phyloP scores from a whole-genome alignment of 257 asterid species.

The Salvia rosmarinus region DNA sequence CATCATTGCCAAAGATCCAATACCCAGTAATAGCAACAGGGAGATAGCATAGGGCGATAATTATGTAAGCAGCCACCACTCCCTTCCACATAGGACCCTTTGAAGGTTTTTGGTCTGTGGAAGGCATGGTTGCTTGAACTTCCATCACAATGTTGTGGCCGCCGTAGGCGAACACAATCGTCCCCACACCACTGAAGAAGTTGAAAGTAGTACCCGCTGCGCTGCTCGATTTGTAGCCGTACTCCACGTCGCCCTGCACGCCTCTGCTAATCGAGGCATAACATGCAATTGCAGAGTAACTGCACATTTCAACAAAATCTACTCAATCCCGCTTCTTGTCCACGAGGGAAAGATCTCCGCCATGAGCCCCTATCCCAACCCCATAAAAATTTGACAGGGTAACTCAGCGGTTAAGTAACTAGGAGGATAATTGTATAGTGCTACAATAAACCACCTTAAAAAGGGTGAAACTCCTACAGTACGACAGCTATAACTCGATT shows the following conservation, averaged over 20 bases:
- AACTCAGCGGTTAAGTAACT: too few relatives aligned
- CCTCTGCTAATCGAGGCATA: neutral
- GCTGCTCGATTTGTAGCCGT: neutral
- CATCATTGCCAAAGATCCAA: neutral
- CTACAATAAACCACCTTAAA: too few relatives aligned
- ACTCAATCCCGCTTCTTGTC: too few relatives aligned
- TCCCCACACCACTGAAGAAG: conserved; percentile 3
- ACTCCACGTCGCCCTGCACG: conserved; percentile 1
- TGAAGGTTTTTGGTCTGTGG: neutral
- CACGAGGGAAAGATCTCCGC: too few relatives aligned
- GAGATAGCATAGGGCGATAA: neutral
- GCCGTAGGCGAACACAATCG: neutral
- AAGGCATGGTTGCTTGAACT: neutral
- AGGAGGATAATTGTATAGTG: too few relatives aligned
- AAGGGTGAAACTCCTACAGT: too few relatives aligned
- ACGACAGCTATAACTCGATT: too few relatives aligned
- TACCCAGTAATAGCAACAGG: neutral
- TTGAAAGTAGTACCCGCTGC: neutral
- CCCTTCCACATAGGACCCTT: neutral
- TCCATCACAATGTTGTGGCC: conserved; percentile 15
- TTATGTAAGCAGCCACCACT: neutral
- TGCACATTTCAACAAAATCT: neutral
- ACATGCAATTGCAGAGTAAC: conserved; percentile 22
- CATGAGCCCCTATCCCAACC: too few relatives aligned
- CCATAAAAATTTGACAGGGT: too few relatives aligned